phyloP scores from a whole-genome alignment of 495 filamentous ascomycete species.

The Penicillium manginii region DNA sequence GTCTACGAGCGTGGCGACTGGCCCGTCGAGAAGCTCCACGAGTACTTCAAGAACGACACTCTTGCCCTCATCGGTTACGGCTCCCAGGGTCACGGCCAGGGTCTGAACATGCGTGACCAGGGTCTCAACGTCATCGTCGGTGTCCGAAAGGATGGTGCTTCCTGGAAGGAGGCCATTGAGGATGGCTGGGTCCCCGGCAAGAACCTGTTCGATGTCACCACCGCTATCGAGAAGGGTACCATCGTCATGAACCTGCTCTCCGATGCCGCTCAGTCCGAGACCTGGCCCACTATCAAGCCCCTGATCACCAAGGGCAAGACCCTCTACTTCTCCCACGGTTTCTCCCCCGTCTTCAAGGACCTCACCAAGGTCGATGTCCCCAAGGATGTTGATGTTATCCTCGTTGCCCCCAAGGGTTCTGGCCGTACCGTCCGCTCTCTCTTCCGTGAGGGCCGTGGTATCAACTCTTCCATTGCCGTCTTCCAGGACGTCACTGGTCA shows the following conservation, averaged over 20 bases:
- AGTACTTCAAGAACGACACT: conserved; percentile 99
- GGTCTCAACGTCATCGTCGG: conserved; percentile 98
- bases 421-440: conserved; percentile 97
- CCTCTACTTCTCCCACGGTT: conserved; percentile 99
- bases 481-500: conserved; percentile 98
- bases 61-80: conserved; percentile 99
- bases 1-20: conserved; percentile 98
- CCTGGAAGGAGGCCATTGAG: conserved; percentile 95
- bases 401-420: conserved; percentile 97
- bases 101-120: conserved; percentile 98
- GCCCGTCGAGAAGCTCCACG: conserved; percentile 97
- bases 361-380: conserved; percentile 98
- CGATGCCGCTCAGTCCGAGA: conserved; percentile 97
- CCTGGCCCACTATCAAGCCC: conserved; percentile 97
- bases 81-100: conserved; percentile 98
- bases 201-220: conserved; percentile 96
- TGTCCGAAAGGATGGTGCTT: conserved; percentile 96
- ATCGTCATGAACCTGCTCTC: conserved; percentile 98
- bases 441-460: conserved; percentile 97
- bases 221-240: conserved; percentile 90
- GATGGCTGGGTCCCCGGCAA: conserved; percentile 98
- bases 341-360: conserved; percentile 99
- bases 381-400: conserved; percentile 95
- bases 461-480: conserved; percentile 99
- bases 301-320: conserved; percentile 99